Evolutionary conservation across 805 yeast species (phyloP), one percentile per base, ranked within the genome.

Genomic region (Pichia insulana): DNA sequence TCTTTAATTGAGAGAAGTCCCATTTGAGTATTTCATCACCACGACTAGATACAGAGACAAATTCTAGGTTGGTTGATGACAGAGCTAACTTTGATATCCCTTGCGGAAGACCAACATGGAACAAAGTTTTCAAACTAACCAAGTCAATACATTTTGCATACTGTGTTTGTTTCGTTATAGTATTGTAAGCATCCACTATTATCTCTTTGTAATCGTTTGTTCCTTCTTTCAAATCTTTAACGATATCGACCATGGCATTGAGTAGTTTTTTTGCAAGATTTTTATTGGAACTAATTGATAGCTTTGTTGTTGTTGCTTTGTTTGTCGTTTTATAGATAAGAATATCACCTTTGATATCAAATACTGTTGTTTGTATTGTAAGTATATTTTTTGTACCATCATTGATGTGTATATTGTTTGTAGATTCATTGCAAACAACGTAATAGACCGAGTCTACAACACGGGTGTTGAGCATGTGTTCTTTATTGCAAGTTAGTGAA

Each of bases 11-110:
- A 36, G 78, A 65, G 42, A 72, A 65, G 52, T 81, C 88, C 83
- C 86, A 81, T 48, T 78, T 63, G 51, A 68, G 78, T 5, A 81
- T 62, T 39, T 66, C 71, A 54, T 82, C 86, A 2, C 89, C 88
- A 40, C 83, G 65, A 18, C 56, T 51, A 10, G 74, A 70, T 3
- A 71, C 70, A 8, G 80, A 73, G 0, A 78, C 70, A 39, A 81
- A 55, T 26, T 72, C 71, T 32, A 74, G 53, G 52, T 80, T 85
- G 54, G 69, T 74, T 0, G 84, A 83, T 0, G 83, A 78, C 7
- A 81, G 53, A 2, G 82, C 75, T 2, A 82, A 55, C 19, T 68
- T 59, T 0, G 86, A 76, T 25, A 81, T 69, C 0, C 85, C 85
- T 17, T 73, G 76, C 0, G 82, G 77, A 0, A 85, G 76, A 34